A percentile compares a stretch with the other conserved stretches of the same genome.
Evolutionary conservation across 352 stramenopile genomes (phyloP).

Genomic region (Phytophthora meadii): DNA sequence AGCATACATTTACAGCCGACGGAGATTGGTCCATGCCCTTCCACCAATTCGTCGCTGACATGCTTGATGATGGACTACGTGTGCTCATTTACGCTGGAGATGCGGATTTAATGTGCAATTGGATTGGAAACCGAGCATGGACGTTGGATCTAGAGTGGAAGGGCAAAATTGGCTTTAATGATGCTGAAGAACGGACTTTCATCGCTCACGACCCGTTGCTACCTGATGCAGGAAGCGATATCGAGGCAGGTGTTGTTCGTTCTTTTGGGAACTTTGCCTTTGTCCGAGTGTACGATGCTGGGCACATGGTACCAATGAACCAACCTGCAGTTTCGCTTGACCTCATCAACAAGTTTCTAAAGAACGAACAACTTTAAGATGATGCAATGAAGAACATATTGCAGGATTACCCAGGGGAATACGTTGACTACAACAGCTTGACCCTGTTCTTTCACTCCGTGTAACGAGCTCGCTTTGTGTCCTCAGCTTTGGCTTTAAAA

Average conservation of each 20-base stretch:
- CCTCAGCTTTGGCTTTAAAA: neutral
- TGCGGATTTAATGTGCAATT: constrained; percentile 97
- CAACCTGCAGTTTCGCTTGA: constrained; percentile 48
- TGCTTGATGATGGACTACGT: constrained; percentile 74
- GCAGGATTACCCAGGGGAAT: no score
- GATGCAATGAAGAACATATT: neutral
- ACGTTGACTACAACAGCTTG: no score
- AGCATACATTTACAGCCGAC: constrained; percentile 72
- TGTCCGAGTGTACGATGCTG: constrained; percentile 55
- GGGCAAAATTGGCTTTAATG: constrained; percentile 85
- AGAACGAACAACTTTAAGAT: constrained; percentile 26
- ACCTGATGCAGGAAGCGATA: constrained; percentile 5
- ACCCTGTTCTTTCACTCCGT: no score
- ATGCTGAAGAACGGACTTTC: constrained; percentile 36
- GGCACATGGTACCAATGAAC: constrained; percentile 66
- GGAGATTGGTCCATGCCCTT: constrained; percentile 95
- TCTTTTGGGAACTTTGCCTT: constrained; percentile 57
- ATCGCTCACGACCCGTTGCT: constrained; percentile 38
- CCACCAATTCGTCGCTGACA: constrained; percentile 76
- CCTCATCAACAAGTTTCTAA: constrained; percentile 66
- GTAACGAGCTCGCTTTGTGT: neutral
- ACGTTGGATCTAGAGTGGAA: constrained; percentile 91
- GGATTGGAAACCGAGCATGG: constrained; percentile 94
- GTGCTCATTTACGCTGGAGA: constrained; percentile 97
- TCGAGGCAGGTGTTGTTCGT: constrained; percentile 45